Evolutionary conservation across 768 basidiomycete species (phyloP).

Genomic region (Rossbeevera mucosa): DNA sequence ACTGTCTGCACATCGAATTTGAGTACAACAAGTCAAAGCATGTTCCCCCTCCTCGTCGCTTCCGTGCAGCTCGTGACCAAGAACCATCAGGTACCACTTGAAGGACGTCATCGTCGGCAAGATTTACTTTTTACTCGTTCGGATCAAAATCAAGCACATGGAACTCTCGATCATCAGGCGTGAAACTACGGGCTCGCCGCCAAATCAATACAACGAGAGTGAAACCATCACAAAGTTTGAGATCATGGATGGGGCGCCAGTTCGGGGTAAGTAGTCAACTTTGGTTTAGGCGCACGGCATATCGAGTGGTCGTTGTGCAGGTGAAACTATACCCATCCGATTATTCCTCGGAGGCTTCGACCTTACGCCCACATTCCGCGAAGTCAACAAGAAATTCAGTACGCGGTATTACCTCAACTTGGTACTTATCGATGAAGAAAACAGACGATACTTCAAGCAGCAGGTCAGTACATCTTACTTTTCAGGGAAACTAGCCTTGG

Average conservation of each 20-base stretch:
- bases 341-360: conserved; percentile 98
- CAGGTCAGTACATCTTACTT: conserved; percentile 47
- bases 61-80: conserved; percentile 1
- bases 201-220: conserved; percentile 99
- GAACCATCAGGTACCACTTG: conserved; percentile 75
- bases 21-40: conserved; percentile 99
- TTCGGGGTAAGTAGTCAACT: conserved; percentile 59
- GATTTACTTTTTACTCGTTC: conserved; percentile 96
- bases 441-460: conserved; percentile 96
- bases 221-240: conserved; percentile 99
- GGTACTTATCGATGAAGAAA: conserved; percentile 97
- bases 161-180: conserved; percentile 96
- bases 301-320: conserved; percentile 35
- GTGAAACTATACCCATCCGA: conserved; percentile 97
- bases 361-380: conserved; percentile 96
- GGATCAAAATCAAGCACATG: conserved; percentile 99
- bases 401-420: conserved; percentile 96
- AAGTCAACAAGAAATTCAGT: conserved; percentile 99
- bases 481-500: not conserved
- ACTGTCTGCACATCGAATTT: conserved; percentile 97
- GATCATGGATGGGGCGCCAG: conserved; percentile 69
- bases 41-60: conserved; percentile 26
- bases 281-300: not conserved
- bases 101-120: conserved; percentile 99
- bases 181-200: conserved; percentile 94